A percentile compares a stretch with the other conserved stretches of the same genome.
Evolutionary conservation across 129 eudicot genomes (phyloP).

Genomic region (Tanacetum coccineum): DNA sequence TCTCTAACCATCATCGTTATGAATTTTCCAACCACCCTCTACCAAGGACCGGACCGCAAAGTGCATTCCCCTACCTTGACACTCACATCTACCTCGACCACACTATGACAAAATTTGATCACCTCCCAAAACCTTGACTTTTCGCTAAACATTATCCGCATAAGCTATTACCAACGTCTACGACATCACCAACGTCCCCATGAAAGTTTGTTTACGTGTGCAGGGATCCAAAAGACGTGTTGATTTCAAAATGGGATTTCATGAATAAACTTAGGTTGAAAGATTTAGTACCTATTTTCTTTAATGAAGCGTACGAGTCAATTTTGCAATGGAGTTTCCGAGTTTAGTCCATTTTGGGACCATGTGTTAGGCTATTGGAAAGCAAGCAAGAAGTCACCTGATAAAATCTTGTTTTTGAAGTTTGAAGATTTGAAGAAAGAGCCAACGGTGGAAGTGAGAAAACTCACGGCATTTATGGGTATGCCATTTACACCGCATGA

Average conservation of each 20-base stretch:
- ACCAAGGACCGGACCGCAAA: constrained; percentile 42
- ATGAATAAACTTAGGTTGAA: constrained; percentile 28
- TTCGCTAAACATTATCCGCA: constrained; percentile 45
- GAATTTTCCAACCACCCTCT: constrained; percentile 37
- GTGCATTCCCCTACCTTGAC: constrained; percentile 31
- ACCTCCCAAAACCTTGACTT: constrained; percentile 28
- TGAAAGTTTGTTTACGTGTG: constrained; percentile 14
- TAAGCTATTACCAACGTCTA: constrained; percentile 30
- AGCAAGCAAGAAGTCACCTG: constrained; percentile 21
- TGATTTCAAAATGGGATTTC: constrained; percentile 34
- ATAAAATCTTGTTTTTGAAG: constrained; percentile 27
- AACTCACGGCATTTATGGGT: constrained; percentile 29
- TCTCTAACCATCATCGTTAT: constrained; percentile 29
- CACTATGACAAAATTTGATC: neutral
- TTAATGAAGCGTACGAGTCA: constrained; percentile 21
- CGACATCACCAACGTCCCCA: constrained; percentile 13
- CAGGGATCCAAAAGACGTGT: too few species aligned
- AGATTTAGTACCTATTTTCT: constrained; percentile 8
- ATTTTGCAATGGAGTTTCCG: constrained; percentile 30
- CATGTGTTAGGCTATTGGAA: constrained; percentile 29
- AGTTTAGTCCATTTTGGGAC: constrained; percentile 33
- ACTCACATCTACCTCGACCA: constrained; percentile 20
- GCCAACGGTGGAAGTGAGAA: constrained; percentile 15
- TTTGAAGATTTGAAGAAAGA: constrained; percentile 30
- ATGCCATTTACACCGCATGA: constrained; percentile 20